Base-by-base conservation (phyloP, 495 filamentous ascomycete species). In the Aspergillus leporis region DNA sequence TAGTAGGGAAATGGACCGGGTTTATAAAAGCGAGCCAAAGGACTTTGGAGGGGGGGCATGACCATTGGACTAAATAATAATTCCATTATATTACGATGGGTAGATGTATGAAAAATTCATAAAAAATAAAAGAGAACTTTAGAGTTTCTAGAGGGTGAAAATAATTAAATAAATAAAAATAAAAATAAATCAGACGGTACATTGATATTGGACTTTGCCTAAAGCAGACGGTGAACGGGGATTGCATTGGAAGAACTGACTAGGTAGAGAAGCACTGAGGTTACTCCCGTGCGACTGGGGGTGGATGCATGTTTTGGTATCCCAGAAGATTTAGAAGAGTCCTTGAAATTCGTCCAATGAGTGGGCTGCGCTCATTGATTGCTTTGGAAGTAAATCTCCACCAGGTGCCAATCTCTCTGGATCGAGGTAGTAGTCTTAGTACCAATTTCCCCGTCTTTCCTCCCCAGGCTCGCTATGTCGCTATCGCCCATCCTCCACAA, bases 1-100 rank as follows among this genome's bases (percentile, higher is more conserved):
- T 51, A 65, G 51, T 36, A 56, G 55, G 51, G 49, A 28, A 6
- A 43, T 23, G 51, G 25, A 23, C 45, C 31, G 55, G 45, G 45
- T 25, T 57, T 57, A 36, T 57, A 57, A 57, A 47, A 47, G 43
- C 19, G 19, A 47, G 43, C 43, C 40, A 14, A 28, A 51, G 49
- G 32, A 18, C 49, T 18, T 9, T 9, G 32, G 13, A 10, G 32
- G 32, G 32, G 10, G 13, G 30, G n/a, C n/a, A 13, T 12, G 16
- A 40, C 36, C 36, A 43, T 43, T 18, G 40, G n/a, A 43, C 13
- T 9, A 18, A n/a, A 43, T 21, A n/a, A n/a, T 19, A 21, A 36
- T 9, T 36, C 8, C 8, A 14, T 36, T 5, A 36, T 36, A 36
- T 36, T 36, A 14, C 32, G 13, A 36, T 36, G 32, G 32, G 8